Base-by-base conservation (phyloP, 2,329 filamentous ascomycete species). In the Hypoxylon sp. region DNA sequence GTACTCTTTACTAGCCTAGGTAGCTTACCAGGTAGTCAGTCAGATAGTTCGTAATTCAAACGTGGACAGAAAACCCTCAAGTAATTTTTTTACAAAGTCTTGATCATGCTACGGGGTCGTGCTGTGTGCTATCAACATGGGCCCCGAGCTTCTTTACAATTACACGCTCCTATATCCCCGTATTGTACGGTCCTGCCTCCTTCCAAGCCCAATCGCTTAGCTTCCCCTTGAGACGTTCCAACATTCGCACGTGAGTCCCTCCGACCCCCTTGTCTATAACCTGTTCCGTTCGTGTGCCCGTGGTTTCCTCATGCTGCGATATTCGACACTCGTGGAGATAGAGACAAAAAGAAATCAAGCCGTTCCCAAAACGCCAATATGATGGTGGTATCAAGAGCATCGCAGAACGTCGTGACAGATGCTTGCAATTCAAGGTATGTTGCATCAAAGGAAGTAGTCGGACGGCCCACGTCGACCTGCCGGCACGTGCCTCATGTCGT, bases 401-500 rank as follows among this genome's bases (percentile, higher is more conserved):
- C 42, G 40, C 21, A 41, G 49, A 60, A 55, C 48, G 55, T 59
- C 26, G 64, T 61, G 49, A 59, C 47, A 59, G 46, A 59, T 42
- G 41, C 35, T 37, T 45, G 26, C 43, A 65, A 60, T 61, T 49
- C 29, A 64, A 55, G 53, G 50, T 55, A 60, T 43, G 68, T 58
- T 62, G 51, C 53, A 61, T 72, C 73, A 89, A 70, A 90, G 76
- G 77, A 90, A 90, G 76, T 90, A 90, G 71, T 90, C 88, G 49
- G 84, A 85, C 13, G 87, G 85, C 23, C 87, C 86, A 63, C 86
- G 80, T 38, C 87, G 81, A 52, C 84, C 90, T 9, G 88, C 86
- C 2, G 91, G 91, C 7, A 94, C 88, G 53, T 92, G 90, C 59
- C 92, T 83, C 74, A 90, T 84, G 66, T 95, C 88, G 69, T 95